These are phyloP conservation scores for Cymbopogon citratus DNA, from an alignment of 176 grass and related monocot species.

Conservation along the genomic window DNA sequence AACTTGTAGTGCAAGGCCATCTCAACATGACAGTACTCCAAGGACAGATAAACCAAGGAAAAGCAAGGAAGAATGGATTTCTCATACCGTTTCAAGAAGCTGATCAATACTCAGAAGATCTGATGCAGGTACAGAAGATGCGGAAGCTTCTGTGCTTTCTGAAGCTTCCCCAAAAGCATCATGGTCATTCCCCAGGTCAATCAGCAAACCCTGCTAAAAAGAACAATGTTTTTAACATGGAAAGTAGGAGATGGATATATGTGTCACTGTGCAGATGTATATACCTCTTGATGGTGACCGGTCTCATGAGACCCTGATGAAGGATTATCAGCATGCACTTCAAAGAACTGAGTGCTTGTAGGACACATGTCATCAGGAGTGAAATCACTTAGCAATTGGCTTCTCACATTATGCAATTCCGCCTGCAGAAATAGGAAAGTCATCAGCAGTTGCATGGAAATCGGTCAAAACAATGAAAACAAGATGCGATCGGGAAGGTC, in stretches of 20 bases:
- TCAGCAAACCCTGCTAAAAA: slow-evolving; percentile 50
- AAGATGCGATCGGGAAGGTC: slow-evolving; percentile 17
- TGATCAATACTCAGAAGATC: slow-evolving; percentile 84
- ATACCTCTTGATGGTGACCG: slow-evolving; percentile 47
- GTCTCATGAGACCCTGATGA: slow-evolving; percentile 43
- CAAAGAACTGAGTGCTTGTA: slow-evolving; percentile 60
- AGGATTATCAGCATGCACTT: slow-evolving; percentile 35
- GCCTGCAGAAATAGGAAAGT: slow-evolving; percentile 52
- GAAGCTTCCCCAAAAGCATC: slow-evolving; percentile 78
- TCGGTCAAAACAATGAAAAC: slow-evolving; percentile 9
- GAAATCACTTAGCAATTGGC: slow-evolving; percentile 79
- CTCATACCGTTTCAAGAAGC: slow-evolving; percentile 84
- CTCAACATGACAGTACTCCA: slow-evolving; percentile 17
- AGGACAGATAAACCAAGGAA: neutral
- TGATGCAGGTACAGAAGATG: slow-evolving; percentile 31
- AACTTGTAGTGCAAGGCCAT: slow-evolving; percentile 1
- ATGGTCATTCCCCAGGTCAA: slow-evolving; percentile 49
- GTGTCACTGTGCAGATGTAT: neutral
- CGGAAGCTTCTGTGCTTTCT: slow-evolving; percentile 45
- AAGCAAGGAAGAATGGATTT: neutral
- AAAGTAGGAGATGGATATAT: slow-evolving; percentile 17
- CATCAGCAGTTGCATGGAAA: slow-evolving; percentile 21
- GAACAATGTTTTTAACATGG: slow-evolving; percentile 23
- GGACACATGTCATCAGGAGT: slow-evolving; percentile 90
- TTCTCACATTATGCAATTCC: slow-evolving; percentile 66